Percentiles rank a stretch among this genome's conserved stretches.
Evolutionary conservation across 768 basidiomycete genomes (phyloP).

Genomic region (Suillus sp.): DNA sequence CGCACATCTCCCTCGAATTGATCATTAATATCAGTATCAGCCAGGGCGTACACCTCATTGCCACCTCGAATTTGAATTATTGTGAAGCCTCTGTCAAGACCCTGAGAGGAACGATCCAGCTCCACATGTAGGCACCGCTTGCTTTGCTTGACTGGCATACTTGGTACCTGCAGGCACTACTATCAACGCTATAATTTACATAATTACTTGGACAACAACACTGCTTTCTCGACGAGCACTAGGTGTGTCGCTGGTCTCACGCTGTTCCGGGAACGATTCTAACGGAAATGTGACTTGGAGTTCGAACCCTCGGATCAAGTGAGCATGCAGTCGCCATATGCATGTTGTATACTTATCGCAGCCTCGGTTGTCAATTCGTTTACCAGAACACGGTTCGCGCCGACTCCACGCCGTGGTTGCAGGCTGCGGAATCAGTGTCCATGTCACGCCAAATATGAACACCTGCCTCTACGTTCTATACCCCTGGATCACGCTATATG

Average conservation of each 20-base stretch:
- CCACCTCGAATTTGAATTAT: neutral
- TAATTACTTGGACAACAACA: neutral
- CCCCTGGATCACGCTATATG: neutral
- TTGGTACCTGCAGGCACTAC: neutral
- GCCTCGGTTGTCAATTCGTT: neutral
- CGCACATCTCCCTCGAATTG: neutral
- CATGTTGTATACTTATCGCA: neutral
- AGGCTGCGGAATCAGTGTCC: neutral
- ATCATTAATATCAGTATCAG: neutral
- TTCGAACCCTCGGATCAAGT: neutral
- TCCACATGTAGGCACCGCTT: neutral
- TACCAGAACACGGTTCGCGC: neutral
- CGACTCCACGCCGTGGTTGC: neutral
- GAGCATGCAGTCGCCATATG: too few relatives aligned
- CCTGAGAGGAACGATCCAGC: neutral
- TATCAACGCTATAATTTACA: neutral
- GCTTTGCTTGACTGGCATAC: neutral
- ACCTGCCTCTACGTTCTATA: neutral
- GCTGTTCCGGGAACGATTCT: neutral
- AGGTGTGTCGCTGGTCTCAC: too few relatives aligned
- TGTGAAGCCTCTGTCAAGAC: neutral
- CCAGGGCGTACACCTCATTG: neutral
- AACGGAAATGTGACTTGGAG: neutral
- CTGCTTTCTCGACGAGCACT: neutral
- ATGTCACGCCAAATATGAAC: conserved; percentile 1